phyloP scores from a whole-genome alignment of 768 basidiomycete species.

The Tricholoma matsutake region DNA sequence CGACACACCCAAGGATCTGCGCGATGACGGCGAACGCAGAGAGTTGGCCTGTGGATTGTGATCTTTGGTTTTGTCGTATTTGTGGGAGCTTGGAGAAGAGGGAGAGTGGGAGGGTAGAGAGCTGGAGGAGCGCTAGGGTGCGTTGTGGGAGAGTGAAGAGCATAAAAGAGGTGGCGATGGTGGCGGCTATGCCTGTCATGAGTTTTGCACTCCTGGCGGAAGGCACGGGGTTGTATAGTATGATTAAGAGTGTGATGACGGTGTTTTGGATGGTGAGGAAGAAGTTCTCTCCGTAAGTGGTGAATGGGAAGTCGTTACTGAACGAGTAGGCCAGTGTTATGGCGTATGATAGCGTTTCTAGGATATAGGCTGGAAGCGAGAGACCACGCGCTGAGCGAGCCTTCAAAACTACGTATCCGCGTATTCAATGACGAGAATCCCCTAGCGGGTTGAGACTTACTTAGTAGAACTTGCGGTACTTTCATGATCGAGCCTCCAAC shows the following conservation, averaged over 20 bases:
- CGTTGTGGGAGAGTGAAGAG: constrained; percentile 48
- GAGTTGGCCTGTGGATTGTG: constrained; percentile 86
- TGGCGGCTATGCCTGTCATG: constrained; percentile 26
- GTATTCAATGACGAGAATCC: background rate
- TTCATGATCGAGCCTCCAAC: constrained; percentile 94
- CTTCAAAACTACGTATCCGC: constrained; percentile 50
- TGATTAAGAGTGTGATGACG: constrained; percentile 84
- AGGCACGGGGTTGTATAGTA: constrained; percentile 52
- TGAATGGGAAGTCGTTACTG: constrained; percentile 87
- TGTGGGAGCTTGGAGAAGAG: constrained; percentile 94
- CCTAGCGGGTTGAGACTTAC: constrained; percentile 41
- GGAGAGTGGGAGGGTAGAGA: constrained; percentile 86
- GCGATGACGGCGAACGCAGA: constrained; percentile 89
- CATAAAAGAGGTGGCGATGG: constrained; percentile 27
- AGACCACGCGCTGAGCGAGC: constrained; percentile 83
- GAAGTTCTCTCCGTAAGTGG: constrained; percentile 96
- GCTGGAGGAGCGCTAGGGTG: constrained; percentile 67
- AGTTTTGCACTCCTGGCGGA: constrained; percentile 28
- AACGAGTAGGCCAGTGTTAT: constrained; percentile 88
- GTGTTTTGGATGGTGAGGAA: constrained; percentile 91
- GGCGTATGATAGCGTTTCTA: constrained; percentile 89
- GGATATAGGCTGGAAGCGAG: constrained; percentile 79
- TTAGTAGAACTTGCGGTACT: constrained; percentile 87
- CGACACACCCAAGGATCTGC: constrained; percentile 86
- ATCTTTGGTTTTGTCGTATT: constrained; percentile 75